Conservation (phyloP, 495 filamentous ascomycete genomes). For the Penicillium canariense region DNA sequence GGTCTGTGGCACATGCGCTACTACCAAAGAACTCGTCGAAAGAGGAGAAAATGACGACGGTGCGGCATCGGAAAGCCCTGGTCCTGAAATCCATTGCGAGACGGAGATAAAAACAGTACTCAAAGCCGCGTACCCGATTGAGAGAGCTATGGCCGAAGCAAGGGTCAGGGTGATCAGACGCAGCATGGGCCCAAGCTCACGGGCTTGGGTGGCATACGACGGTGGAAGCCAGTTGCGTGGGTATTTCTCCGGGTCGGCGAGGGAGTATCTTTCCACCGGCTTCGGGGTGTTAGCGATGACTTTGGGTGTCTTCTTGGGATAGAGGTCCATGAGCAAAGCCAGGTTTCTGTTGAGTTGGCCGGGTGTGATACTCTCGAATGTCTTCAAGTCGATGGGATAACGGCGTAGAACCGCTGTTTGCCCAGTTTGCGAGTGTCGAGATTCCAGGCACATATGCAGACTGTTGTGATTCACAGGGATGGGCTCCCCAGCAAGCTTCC, state of each 20-base stretch:
- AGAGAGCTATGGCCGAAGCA: constrained; percentile 37
- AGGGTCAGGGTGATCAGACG: constrained; percentile 42
- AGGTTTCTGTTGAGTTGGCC: constrained; percentile 73
- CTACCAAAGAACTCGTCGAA: constrained; percentile 18
- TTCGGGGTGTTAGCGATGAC: constrained; percentile 17
- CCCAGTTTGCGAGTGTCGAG: constrained; percentile 49
- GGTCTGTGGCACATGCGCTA: constrained; percentile 20
- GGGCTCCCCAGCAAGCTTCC: constrained; percentile 41
- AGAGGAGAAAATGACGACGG: constrained; percentile 14
- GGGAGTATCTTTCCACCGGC: constrained; percentile 9
- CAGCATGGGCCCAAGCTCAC: constrained; percentile 38
- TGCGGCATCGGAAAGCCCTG: constrained; percentile 22
- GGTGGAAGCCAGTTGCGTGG: constrained; percentile 27
- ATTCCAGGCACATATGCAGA: constrained; percentile 69
- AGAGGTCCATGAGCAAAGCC: constrained; percentile 59
- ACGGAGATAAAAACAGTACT: constrained; percentile 24
- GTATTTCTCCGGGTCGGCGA: constrained; percentile 29
- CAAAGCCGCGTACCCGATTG: constrained; percentile 34
- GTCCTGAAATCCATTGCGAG: constrained; percentile 27
- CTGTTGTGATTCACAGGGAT: constrained; percentile 52
- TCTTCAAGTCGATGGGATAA: constrained; percentile 69
- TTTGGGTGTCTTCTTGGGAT: constrained; percentile 32
- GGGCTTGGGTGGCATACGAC: constrained; percentile 31
- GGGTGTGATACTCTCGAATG: constrained; percentile 69
- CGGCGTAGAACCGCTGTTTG: constrained; percentile 54